These are phyloP conservation scores for Magnusiomyces suaveolens DNA, from an alignment of 1,139 yeast species.

Conservation along the genomic window DNA sequence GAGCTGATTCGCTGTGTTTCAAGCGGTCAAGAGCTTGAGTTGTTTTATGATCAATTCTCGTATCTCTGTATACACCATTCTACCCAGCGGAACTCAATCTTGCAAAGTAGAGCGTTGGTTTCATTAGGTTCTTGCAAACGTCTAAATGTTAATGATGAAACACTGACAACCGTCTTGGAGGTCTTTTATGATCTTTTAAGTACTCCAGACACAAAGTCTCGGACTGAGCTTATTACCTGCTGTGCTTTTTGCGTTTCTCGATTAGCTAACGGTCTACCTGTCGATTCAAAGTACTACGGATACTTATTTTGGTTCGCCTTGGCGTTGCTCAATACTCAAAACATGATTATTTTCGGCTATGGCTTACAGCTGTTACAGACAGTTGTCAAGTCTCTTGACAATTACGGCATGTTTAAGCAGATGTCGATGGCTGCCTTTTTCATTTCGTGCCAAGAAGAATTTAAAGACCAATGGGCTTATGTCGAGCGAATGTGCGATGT, in stretches of 20 bases:
- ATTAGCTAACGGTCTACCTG: slow-evolving; percentile 53
- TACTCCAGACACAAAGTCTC: slow-evolving; percentile 30
- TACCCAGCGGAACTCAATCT: slow-evolving; percentile 44
- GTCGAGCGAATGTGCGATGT: slow-evolving; percentile 42
- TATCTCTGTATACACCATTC: slow-evolving; percentile 64
- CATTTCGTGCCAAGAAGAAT: slow-evolving; percentile 35
- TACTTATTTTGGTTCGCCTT: slow-evolving; percentile 60
- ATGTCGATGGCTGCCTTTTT: slow-evolving; percentile 25
- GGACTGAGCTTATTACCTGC: slow-evolving; percentile 31
- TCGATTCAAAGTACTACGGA: slow-evolving; percentile 45
- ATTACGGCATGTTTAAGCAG: slow-evolving; percentile 23
- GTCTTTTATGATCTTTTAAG: slow-evolving; percentile 26
- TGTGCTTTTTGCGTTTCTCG: slow-evolving; percentile 41
- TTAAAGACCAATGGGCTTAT: slow-evolving; percentile 38
- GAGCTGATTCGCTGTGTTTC: slow-evolving; percentile 50
- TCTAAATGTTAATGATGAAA: slow-evolving; percentile 51
- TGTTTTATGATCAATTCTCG: slow-evolving; percentile 51
- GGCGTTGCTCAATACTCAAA: slow-evolving; percentile 30
- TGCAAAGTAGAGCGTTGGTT: slow-evolving; percentile 65
- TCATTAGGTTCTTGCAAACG: slow-evolving; percentile 63
- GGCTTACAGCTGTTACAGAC: slow-evolving; percentile 24
- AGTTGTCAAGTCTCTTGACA: slow-evolving; percentile 24
- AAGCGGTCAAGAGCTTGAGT: slow-evolving; percentile 35
- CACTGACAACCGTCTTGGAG: slow-evolving; percentile 41
- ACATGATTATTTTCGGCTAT: slow-evolving; percentile 20